phyloP scores from a whole-genome alignment of 2,329 filamentous ascomycete species.

The Colletotrichum viniferum region DNA sequence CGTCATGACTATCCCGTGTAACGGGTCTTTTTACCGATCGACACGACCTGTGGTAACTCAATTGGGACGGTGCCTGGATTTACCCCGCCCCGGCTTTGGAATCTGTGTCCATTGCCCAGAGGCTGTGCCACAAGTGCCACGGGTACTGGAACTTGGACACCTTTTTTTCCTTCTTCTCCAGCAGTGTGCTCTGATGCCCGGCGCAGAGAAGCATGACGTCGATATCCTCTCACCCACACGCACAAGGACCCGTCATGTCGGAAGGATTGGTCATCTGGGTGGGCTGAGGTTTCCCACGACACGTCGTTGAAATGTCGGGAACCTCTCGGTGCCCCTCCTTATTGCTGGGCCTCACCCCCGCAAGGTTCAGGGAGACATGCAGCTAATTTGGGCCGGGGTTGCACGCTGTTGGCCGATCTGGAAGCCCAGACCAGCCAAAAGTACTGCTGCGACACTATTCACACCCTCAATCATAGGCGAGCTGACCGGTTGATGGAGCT shows the following conservation, averaged over 20 bases:
- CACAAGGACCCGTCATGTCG: conserved; percentile 6
- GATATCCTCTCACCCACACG: conserved; percentile 4
- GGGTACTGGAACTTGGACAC: neutral
- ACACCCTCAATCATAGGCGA: neutral
- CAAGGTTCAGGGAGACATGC: conserved; percentile 2
- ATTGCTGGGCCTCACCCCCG: neutral
- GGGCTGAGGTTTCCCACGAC: conserved; percentile 3
- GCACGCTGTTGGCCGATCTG: neutral
- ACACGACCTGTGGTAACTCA: conserved; percentile 1
- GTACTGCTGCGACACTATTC: neutral
- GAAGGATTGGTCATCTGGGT: conserved; percentile 16
- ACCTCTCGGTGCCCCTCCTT: conserved; percentile 1
- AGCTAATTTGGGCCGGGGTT: conserved; percentile 1
- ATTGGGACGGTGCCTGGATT: conserved; percentile 8
- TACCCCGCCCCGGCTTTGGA: conserved; percentile 1
- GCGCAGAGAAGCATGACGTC: conserved; percentile 13
- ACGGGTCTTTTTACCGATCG: neutral
- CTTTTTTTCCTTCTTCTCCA: neutral
- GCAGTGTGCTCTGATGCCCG: neutral
- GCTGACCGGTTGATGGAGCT: neutral
- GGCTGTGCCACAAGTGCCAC: neutral
- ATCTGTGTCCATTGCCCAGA: neutral
- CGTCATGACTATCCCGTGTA: conserved; percentile 4
- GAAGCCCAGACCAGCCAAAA: neutral
- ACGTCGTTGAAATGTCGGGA: neutral